A percentile compares a stretch with the other conserved stretches of the same genome.
phyloP scores from a whole-genome alignment of 768 basidiomycete species.

The Panus rudis region DNA sequence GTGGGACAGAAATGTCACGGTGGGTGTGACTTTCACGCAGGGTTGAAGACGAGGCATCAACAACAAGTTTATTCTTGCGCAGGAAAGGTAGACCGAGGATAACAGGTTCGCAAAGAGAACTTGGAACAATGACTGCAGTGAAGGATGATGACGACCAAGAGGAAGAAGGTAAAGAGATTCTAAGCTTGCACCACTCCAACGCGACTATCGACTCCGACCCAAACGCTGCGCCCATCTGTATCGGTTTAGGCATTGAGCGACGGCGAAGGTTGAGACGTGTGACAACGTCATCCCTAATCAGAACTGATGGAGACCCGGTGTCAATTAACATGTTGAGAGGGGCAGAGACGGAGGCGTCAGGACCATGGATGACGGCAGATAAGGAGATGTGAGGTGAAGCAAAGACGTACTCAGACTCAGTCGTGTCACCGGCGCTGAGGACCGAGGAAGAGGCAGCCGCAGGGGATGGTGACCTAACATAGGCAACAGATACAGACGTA shows the following conservation, averaged over 20 bases:
- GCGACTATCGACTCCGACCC: too few species aligned
- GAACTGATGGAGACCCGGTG: constrained; percentile 1
- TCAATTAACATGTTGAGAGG: constrained; percentile 2
- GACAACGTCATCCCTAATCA: not conserved
- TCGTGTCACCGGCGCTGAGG: not conserved
- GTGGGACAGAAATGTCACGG: too few species aligned
- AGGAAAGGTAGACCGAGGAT: too few species aligned
- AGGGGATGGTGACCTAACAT: not conserved
- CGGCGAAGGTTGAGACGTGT: not conserved
- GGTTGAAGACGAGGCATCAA: too few species aligned
- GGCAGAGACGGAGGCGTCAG: not conserved
- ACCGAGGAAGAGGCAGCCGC: not conserved
- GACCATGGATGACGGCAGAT: not conserved
- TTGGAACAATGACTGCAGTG: too few species aligned
- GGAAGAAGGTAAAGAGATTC: too few species aligned
- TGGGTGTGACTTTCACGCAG: too few species aligned
- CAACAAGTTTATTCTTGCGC: too few species aligned
- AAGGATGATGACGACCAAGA: too few species aligned
- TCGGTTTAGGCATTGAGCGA: not conserved
- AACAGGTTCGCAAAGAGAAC: too few species aligned
- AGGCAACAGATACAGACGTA: not conserved
- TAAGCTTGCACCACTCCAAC: too few species aligned
- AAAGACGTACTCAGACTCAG: not conserved
- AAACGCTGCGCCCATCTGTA: too few species aligned
- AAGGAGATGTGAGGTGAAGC: not conserved